These are phyloP conservation scores for Lachancea sp. DNA, from an alignment of 805 yeast species.

Conservation along the genomic window DNA sequence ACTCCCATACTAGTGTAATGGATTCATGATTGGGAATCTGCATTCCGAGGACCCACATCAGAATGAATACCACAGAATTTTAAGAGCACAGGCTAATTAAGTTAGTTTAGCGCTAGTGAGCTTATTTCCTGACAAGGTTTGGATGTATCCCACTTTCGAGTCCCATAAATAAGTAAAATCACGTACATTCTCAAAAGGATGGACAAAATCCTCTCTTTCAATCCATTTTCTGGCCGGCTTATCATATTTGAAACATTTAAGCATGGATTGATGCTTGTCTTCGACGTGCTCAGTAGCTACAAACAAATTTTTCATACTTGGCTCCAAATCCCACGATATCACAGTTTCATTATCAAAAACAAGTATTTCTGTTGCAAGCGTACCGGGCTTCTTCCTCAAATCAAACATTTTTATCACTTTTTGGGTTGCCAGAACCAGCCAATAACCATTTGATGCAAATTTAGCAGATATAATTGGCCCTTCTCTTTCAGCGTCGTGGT, in stretches of 20 bases:
- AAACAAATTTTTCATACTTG: conserved; percentile 7
- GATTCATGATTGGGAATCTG: too few species aligned
- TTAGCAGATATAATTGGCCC: conserved; percentile 13
- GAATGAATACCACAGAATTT: too few species aligned
- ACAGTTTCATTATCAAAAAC: not conserved
- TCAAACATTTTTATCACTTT: conserved; percentile 20
- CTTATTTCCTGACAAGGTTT: not conserved
- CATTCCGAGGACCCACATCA: too few species aligned
- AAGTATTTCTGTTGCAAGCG: conserved; percentile 18
- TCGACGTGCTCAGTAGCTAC: not conserved
- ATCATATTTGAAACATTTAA: not conserved
- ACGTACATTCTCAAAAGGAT: not conserved
- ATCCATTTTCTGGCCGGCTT: conserved; percentile 7
- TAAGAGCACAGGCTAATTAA: too few species aligned
- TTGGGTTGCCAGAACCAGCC: conserved; percentile 24
- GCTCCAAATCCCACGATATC: conserved; percentile 9
- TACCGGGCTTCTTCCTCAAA: conserved; percentile 22
- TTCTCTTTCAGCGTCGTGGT: conserved; percentile 12
- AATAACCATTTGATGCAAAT: conserved; percentile 30
- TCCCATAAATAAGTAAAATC: conserved; percentile 3
- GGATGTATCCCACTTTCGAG: not conserved
- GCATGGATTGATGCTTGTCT: not conserved
- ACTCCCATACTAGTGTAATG: too few species aligned
- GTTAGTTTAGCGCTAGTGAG: not conserved
- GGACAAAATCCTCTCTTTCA: not conserved